Evolutionary conservation across 352 stramenopile species (phyloP), one percentile per base, ranked within the genome.

Genomic region (Phytophthora palmivora): DNA sequence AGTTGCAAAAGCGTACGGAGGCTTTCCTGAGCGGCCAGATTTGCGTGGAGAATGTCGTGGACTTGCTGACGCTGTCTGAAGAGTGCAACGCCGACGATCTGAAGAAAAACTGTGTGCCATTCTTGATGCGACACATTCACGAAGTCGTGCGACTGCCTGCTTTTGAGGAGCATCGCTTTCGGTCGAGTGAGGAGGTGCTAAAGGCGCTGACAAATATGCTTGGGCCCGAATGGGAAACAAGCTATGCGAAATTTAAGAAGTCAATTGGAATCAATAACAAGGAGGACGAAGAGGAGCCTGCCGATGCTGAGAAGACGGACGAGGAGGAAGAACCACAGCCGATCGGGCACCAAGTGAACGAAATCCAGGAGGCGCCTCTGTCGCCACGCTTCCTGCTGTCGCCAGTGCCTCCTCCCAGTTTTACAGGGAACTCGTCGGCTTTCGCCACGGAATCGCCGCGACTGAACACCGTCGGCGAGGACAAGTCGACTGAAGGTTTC

Each of bases 81-180:
- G 80, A 92, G 58, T 95, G 84, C 68, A 73, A 85, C 18, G 88
- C 88, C 11, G 59, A 79, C 15, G 87, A 96, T 57, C 62, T 96
- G 41, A 94, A 94, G 74, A 88, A 88, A 30, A 94, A 92, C 53
- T 94, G 85, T 41, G 74, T 96, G 48, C 82, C 88, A 34, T 96
- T 92, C 58, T 67, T 96, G 45, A 88, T 96, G 75, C 82, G 79
- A 19, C 86, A 95, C 70, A 95, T 96, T 47, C 87, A 94, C 59
- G 84, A 92, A 24, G 72, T 96, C 3, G 88, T 94, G 33, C 82
- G 84, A 3, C 63, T 96, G 5, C 78, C 82, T 38, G 85, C 84
- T 22, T 96, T 84, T 53, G 71, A 77, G 21, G 78, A 89, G 38
- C 83, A 95, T 58, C 88, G 86, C 60, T 79, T 95, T 63, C 78